Conservation (phyloP, 2,329 filamentous ascomycete species). For the Fusarium verticillioides region DNA sequence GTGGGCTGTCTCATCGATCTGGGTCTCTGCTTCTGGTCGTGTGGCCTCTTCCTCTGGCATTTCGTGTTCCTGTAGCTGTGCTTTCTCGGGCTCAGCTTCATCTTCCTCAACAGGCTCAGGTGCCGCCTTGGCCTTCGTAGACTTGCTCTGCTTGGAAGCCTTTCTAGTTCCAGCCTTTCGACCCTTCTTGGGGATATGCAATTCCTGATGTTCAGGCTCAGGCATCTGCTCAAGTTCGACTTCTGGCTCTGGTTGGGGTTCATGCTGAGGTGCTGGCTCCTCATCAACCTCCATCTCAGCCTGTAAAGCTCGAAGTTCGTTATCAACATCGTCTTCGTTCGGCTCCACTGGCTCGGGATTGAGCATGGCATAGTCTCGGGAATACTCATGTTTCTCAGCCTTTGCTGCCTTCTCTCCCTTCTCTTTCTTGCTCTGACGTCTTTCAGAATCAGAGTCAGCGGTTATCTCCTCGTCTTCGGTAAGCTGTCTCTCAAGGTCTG, state of each 20-base stretch:
- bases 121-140: slow-evolving; percentile 56
- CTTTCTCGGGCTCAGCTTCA: slow-evolving; percentile 25
- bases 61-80: slow-evolving; percentile 6
- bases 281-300: slow-evolving; percentile 58
- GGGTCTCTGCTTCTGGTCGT: slow-evolving; percentile 21
- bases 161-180: slow-evolving; percentile 64
- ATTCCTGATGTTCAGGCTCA: slow-evolving; percentile 46
- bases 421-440: slow-evolving; percentile 47
- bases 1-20: slow-evolving; percentile 45
- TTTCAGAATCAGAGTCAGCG: slow-evolving; percentile 59
- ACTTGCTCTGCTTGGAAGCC: slow-evolving; percentile 62
- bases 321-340: slow-evolving; percentile 62
- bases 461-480: slow-evolving; percentile 64
- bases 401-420: slow-evolving; percentile 47
- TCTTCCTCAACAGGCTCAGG: slow-evolving; percentile 41
- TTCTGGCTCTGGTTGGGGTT: slow-evolving; percentile 25
- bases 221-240: slow-evolving; percentile 13
- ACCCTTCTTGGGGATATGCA: slow-evolving; percentile 64
- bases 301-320: slow-evolving; percentile 62
- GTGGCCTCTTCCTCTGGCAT: slow-evolving; percentile 1
- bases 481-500: slow-evolving; percentile 68
- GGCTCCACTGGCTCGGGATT: slow-evolving; percentile 58
- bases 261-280: slow-evolving; percentile 8
- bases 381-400: slow-evolving; percentile 44
- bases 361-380: slow-evolving; percentile 62